These are phyloP conservation scores for Cadophora sp. DNA, from an alignment of 2,329 filamentous ascomycete species.

Conservation along the genomic window DNA sequence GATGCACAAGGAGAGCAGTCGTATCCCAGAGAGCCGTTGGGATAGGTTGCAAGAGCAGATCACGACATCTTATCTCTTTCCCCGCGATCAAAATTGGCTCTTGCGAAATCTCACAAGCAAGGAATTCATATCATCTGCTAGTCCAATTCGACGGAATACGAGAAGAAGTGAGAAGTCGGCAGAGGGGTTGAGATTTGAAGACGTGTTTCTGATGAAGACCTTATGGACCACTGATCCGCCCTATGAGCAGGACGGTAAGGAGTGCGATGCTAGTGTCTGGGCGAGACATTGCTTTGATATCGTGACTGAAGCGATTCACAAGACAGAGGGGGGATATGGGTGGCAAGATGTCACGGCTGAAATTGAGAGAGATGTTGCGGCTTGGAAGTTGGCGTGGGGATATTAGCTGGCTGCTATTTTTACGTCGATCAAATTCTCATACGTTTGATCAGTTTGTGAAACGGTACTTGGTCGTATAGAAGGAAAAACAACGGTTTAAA, in stretches of 20 bases:
- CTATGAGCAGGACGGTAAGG: neutral
- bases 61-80: neutral
- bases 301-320: conserved; percentile 13
- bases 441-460: no score
- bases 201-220: conserved; percentile 2
- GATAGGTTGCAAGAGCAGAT: neutral
- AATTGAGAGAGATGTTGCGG: neutral
- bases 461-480: no score
- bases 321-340: neutral
- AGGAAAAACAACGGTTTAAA: no score
- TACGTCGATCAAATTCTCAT: no score
- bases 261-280: neutral
- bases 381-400: neutral
- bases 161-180: neutral
- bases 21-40: neutral
- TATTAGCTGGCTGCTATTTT: neutral
- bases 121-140: neutral
- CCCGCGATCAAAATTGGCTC: neutral
- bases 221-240: neutral
- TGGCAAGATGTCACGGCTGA: conserved; percentile 7
- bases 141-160: neutral
- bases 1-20: neutral
- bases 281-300: conserved; percentile 26
- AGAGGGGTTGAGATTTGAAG: neutral
- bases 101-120: conserved; percentile 8